A percentile compares a stretch with the other conserved stretches of the same genome.
Evolutionary conservation across 2,329 filamentous ascomycete genomes (phyloP).

Genomic region (Colletotrichum liaoningense): DNA sequence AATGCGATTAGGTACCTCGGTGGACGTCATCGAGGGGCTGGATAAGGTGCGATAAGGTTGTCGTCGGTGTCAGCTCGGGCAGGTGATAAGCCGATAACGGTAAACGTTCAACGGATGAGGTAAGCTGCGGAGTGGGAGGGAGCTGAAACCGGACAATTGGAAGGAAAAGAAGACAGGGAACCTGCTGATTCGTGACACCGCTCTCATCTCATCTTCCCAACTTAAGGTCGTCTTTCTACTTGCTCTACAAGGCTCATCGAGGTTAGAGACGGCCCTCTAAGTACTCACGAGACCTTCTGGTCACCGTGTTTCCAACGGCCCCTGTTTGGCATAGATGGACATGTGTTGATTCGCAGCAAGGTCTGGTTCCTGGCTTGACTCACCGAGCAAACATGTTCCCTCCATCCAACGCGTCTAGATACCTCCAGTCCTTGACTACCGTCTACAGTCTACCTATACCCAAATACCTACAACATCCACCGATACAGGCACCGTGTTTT

Average conservation of each 20-base stretch:
- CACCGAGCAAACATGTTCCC: not conserved
- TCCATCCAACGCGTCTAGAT: not conserved
- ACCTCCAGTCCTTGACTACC: not conserved
- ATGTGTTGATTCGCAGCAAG: not conserved
- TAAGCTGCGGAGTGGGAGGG: conserved; percentile 1
- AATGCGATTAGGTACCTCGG: not conserved
- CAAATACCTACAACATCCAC: not conserved
- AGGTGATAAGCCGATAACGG: conserved; percentile 1
- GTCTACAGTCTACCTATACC: not conserved
- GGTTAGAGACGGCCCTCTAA: not conserved
- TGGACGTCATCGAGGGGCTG: conserved; percentile 13
- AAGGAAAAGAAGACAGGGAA: not conserved
- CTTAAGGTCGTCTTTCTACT: no score
- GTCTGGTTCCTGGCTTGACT: not conserved
- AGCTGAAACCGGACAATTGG: conserved; percentile 28
- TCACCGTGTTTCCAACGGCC: not conserved
- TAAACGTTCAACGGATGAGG: not conserved
- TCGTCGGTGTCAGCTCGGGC: not conserved
- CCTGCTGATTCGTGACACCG: not conserved
- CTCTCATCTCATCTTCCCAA: not conserved
- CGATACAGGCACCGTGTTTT: conserved; percentile 17
- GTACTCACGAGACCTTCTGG: not conserved
- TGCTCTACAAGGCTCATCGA: conserved; percentile 15
- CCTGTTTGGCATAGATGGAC: not conserved
- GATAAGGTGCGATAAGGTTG: not conserved